Base-by-base conservation (phyloP, 805 yeast species). In the Saturnispora zaruensis region DNA sequence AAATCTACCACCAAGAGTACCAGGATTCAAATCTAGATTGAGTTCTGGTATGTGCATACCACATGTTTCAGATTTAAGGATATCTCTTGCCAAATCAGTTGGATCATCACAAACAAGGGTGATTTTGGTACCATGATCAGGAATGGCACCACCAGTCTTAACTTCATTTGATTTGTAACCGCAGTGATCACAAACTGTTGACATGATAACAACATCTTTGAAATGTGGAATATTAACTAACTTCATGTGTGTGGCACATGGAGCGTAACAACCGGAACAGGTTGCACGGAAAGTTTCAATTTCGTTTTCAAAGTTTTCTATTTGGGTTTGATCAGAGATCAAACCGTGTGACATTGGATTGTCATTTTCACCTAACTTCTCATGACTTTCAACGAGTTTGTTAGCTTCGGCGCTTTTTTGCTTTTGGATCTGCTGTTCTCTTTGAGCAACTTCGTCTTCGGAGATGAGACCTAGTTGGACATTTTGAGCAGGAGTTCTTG, bases 81-180 rank as follows among this genome's bases (percentile, higher is more conserved):
- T 84, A 66, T 93, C 99, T 71, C 99, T 81, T 34, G 95, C 83
- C 59, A 93, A 75, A 72, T 93, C 99, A 58, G 88, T 96, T 2
- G 89, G 82, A 57, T 91, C 98, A 52, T 85, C 89, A 55, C 91
- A 82, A 55, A 73, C 74, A 48, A 93, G 73, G 1, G 83, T 74
- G 53, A 89, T 78, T 54, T 75, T 81, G 55, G 81, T 81, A 54
- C 97, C 99, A 65, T 81, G 75, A 3, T 73, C 84, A 30, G 99
- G 97, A 44, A 93, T 84, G 7, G 84, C 95, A 59, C 99, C 99
- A 52, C 99, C 99, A 5, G 99, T 93, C 71, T 91, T 93, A 56
- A 93, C 99, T 68, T 93, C 99, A 65, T 93, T 93, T 16, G 96
- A 87, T 70, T 87, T 91, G 70, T 86, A 93, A 34, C 98, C 99